These are phyloP conservation scores for Aspergillus vadensis DNA, from an alignment of 2,329 filamentous ascomycete genomes.

Conservation along the genomic window DNA sequence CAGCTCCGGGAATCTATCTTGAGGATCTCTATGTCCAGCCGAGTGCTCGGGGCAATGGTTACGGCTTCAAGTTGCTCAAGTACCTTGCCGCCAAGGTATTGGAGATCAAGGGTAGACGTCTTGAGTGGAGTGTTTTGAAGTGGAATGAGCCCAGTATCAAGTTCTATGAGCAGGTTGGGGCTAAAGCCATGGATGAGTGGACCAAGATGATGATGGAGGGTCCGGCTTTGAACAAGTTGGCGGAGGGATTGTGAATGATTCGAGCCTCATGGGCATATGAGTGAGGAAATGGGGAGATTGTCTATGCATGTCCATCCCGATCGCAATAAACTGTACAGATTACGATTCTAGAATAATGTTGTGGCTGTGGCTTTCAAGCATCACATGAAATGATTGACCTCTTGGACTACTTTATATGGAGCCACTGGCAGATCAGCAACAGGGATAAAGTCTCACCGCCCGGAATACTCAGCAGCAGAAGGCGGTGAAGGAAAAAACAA, in stretches of 20 bases:
- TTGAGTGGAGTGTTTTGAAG: constrained; percentile 90
- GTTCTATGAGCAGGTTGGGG: constrained; percentile 67
- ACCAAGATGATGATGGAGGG: constrained; percentile 54
- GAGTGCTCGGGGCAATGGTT: constrained; percentile 71
- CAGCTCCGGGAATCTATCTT: constrained; percentile 84
- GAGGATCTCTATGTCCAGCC: constrained; percentile 87
- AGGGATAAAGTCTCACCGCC: no score
- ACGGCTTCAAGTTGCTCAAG: constrained; percentile 73
- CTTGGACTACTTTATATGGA: no score
- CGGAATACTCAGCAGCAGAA: no score
- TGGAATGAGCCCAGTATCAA: constrained; percentile 90
- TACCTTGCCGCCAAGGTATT: constrained; percentile 78
- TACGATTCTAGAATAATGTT: background rate
- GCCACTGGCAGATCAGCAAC: no score
- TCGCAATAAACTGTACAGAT: background rate
- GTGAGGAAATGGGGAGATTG: background rate
- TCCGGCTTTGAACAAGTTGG: constrained; percentile 46
- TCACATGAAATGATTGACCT: no score
- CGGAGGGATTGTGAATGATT: constrained; percentile 25
- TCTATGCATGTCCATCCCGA: background rate
- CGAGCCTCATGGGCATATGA: background rate
- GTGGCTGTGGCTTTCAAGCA: no score
- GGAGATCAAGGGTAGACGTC: constrained; percentile 68
- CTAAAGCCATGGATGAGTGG: constrained; percentile 51
- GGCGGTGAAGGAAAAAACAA: no score